Base-by-base conservation (phyloP, 2,329 filamentous ascomycete genomes). In the Aspergillus jensenii region DNA sequence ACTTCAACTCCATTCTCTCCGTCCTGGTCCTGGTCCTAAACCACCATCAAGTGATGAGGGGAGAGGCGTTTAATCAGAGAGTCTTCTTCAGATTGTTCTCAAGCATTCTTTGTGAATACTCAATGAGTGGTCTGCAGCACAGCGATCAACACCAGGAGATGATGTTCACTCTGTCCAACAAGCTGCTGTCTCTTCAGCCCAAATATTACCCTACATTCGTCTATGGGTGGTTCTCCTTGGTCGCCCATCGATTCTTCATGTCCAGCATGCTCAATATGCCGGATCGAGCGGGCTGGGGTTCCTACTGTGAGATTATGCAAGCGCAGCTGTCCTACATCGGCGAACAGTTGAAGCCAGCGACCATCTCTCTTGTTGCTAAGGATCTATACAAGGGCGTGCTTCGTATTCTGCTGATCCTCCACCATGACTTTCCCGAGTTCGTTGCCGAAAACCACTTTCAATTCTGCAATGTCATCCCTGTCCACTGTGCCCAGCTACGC, bases 371-470 rank as follows among this genome's bases (percentile, higher is more conserved):
- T 35, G 82, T 90, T 51, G 86, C 88, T 35, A 93, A 91, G 71
- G 90, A 93, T 55, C 85, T 96, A 60, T 97, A 96, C 73, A 88
- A 91, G 60, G 91, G 89, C 8, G 86, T 90, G 1, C 79, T 96
- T 48, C 92, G 96, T 69, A 84, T 97, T 59, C 78, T 98, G 55
- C 79, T 96, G 35, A 84, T 96, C 52, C 79, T 99, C 53, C 90
- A 96, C 65, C 95, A 98, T 70, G 95, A 99, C 73, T 98, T 91
- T 75, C 90, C 93, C 0, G 92, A 97, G 56, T 99, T 96, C 74
- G 78, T 99, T 43, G 89, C 90, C 6, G 90, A 93, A 66, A 91
- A 96, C 72, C 90, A 96, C 70, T 86, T 90, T 65, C 85, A 87
- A 65, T 85, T 99, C 52, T 92, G 89, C 77, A 88, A 90, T 66